phyloP scores from a whole-genome alignment of 768 basidiomycete species.

The Erythrobasidium yunnanense region DNA sequence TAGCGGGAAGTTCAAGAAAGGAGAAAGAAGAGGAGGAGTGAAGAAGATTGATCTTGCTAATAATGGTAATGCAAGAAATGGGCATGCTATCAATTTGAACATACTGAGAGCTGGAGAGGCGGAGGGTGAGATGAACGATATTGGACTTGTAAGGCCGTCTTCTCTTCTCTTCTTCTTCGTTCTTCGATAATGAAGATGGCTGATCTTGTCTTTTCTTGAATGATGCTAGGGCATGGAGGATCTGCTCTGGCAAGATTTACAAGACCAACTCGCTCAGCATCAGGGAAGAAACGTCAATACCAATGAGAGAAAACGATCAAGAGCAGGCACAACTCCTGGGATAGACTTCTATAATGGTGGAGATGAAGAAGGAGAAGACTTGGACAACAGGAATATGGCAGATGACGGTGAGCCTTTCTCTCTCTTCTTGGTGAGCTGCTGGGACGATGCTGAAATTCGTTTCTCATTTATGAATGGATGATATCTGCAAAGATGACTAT shows the following conservation, averaged over 20 bases:
- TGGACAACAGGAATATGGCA: no score
- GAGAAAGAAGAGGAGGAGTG: neutral
- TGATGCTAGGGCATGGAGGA: neutral
- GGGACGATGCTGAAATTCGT: no score
- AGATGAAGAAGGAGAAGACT: no score
- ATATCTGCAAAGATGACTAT: neutral
- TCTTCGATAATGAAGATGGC: no score
- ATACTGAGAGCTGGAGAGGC: neutral
- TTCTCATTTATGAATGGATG: no score
- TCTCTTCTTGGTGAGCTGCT: no score
- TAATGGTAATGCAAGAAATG: neutral
- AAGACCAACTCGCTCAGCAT: neutral
- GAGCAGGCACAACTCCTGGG: no score
- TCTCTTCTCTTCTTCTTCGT: no score
- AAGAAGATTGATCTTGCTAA: neutral
- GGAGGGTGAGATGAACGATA: neutral
- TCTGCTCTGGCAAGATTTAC: neutral
- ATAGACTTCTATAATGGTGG: no score
- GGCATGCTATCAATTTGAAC: neutral
- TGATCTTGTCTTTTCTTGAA: neutral
- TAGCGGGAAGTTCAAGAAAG: neutral
- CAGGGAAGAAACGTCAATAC: neutral
- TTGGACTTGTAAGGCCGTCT: neutral
- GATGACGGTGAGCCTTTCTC: no score
- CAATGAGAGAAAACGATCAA: no score